Evolutionary conservation across 2,329 filamentous ascomycete species (phyloP).

Genomic region (Calonectria multiphialidica): DNA sequence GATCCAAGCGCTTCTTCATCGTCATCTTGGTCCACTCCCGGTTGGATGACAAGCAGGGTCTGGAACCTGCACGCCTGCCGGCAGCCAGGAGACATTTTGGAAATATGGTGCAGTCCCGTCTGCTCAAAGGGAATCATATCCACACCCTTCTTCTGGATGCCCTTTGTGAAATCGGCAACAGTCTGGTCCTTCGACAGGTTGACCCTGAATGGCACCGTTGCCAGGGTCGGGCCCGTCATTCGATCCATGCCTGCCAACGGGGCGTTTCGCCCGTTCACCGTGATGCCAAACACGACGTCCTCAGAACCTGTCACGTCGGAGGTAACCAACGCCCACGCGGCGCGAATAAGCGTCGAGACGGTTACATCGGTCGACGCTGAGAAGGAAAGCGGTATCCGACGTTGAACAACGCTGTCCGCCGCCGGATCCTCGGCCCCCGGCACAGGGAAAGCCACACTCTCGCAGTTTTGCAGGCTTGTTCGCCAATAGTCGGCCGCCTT

Average conservation of each 20-base stretch:
- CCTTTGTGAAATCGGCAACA: slow-evolving; percentile 56
- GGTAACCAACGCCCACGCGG: slow-evolving; percentile 44
- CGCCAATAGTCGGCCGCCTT: slow-evolving; percentile 8
- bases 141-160: slow-evolving; percentile 22
- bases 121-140: slow-evolving; percentile 27
- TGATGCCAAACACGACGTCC: slow-evolving; percentile 42
- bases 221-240: slow-evolving; percentile 31
- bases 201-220: slow-evolving; percentile 33
- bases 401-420: slow-evolving; percentile 4
- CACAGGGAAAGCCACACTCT: slow-evolving; percentile 14
- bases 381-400: not conserved
- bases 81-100: not conserved
- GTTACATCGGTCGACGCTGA: not conserved
- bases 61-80: slow-evolving; percentile 15
- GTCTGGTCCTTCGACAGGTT: slow-evolving; percentile 41
- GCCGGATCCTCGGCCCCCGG: not conserved
- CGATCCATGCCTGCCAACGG: slow-evolving; percentile 35
- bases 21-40: not conserved
- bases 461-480: not conserved
- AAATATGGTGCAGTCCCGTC: slow-evolving; percentile 24
- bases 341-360: slow-evolving; percentile 35
- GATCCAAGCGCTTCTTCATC: not conserved
- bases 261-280: slow-evolving; percentile 40
- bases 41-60: slow-evolving; percentile 21
- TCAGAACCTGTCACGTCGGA: slow-evolving; percentile 28